A percentile compares a stretch with the other conserved stretches of the same genome.
These are phyloP conservation scores for Euptelea pleiosperma DNA, from an alignment of 164 flowering plant species.

Conservation along the genomic window DNA sequence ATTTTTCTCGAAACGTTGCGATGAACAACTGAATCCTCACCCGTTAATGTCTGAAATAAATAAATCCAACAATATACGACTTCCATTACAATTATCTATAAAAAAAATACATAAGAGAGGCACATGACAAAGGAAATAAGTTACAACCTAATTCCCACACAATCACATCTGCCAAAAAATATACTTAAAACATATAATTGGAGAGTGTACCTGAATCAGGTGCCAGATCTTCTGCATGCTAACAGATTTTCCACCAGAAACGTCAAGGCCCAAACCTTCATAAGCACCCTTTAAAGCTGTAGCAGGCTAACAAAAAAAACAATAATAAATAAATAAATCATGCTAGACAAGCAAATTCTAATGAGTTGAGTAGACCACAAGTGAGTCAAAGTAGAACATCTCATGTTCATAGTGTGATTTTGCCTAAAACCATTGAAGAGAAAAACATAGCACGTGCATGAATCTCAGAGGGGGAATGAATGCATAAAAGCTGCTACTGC, in stretches of 20 bases:
- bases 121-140: not conserved
- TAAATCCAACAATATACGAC: not conserved
- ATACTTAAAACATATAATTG: not conserved
- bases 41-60: constrained; percentile 54
- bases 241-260: constrained; percentile 79
- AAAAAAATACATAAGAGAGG: not conserved
- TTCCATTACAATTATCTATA: not conserved
- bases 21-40: constrained; percentile 47
- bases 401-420: not conserved
- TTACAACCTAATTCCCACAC: not conserved
- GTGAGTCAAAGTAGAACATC: not conserved
- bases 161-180: not conserved
- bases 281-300: constrained; percentile 79
- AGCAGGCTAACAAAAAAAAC: constrained; percentile 62
- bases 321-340: constrained; percentile 4
- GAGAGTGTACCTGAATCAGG: constrained; percentile 63
- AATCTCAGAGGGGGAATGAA: no score
- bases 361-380: not conserved
- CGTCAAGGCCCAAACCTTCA: constrained; percentile 59
- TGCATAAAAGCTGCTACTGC: no score
- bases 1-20: constrained; percentile 63
- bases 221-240: constrained; percentile 96
- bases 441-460: no score
- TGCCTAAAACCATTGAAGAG: no score
- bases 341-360: not conserved